Conservation (phyloP, 305 asterid genomes). For the Andrographis paniculata region DNA sequence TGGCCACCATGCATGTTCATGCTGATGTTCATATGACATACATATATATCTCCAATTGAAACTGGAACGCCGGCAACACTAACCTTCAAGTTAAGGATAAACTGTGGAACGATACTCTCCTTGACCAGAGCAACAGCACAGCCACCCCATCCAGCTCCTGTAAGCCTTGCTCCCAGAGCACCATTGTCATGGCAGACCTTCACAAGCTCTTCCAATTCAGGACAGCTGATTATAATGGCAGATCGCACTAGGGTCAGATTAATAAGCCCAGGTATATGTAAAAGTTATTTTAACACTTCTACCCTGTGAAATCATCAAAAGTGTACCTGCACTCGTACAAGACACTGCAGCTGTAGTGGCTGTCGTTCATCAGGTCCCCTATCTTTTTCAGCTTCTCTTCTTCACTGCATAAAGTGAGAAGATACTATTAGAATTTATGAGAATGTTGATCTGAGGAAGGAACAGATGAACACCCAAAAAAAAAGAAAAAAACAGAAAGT, state of each 20-base stretch:
- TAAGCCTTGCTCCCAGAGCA: conserved; percentile 90
- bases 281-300: no score
- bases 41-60: no score
- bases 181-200: conserved; percentile 62
- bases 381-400: conserved; percentile 75
- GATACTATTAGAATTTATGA: neutral
- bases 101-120: conserved; percentile 71
- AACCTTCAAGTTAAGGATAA: conserved; percentile 87
- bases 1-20: neutral
- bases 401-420: conserved; percentile 36
- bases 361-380: conserved; percentile 85
- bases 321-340: conserved; percentile 88
- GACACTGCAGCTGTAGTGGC: conserved; percentile 90
- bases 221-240: conserved; percentile 67
- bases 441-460: no score
- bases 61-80: no score
- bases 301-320: neutral
- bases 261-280: no score
- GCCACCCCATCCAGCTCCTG: conserved; percentile 99
- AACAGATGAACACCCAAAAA: no score
- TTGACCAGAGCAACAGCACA: conserved; percentile 91
- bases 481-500: no score
- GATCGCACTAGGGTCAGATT: no score
- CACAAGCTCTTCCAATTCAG: conserved; percentile 94
- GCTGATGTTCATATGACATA: no score